These are phyloP conservation scores for Paragyromitra xinjiangensis DNA, from an alignment of 495 filamentous ascomycete genomes.

Conservation along the genomic window DNA sequence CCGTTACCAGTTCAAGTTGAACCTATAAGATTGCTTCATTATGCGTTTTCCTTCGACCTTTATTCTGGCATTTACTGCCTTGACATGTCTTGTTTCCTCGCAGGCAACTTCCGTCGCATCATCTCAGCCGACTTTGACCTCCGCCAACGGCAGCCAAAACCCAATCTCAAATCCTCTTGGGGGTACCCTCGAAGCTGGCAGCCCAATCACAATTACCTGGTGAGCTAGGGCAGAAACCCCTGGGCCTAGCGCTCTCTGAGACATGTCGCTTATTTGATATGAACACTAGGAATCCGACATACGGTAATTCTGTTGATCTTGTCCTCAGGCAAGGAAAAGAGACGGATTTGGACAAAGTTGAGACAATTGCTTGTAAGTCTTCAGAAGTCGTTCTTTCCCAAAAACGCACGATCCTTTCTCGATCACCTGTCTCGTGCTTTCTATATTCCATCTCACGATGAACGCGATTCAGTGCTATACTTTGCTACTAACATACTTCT, in stretches of 20 bases:
- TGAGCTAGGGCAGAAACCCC: neutral
- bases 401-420: too few relatives aligned
- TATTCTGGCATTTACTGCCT: conserved; percentile 49
- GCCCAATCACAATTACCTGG: conserved; percentile 67
- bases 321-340: conserved; percentile 65
- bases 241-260: neutral
- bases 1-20: neutral
- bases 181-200: conserved; percentile 64
- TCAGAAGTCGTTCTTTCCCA: neutral
- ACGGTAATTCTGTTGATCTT: conserved; percentile 64
- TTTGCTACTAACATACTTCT: conserved; percentile 8
- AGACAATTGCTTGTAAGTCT: conserved; percentile 66
- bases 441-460: neutral
- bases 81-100: conserved; percentile 53
- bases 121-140: conserved; percentile 35
- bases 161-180: conserved; percentile 65
- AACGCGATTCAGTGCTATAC: neutral
- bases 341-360: conserved; percentile 62
- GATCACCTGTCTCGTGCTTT: neutral
- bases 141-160: conserved; percentile 58
- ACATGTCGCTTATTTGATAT: neutral
- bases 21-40: conserved; percentile 11
- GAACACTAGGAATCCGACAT: conserved; percentile 60
- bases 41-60: conserved; percentile 58
- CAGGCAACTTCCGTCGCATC: conserved; percentile 46